phyloP scores from a whole-genome alignment of 176 grass and related monocot genomes.

The Ensete glaucum region DNA sequence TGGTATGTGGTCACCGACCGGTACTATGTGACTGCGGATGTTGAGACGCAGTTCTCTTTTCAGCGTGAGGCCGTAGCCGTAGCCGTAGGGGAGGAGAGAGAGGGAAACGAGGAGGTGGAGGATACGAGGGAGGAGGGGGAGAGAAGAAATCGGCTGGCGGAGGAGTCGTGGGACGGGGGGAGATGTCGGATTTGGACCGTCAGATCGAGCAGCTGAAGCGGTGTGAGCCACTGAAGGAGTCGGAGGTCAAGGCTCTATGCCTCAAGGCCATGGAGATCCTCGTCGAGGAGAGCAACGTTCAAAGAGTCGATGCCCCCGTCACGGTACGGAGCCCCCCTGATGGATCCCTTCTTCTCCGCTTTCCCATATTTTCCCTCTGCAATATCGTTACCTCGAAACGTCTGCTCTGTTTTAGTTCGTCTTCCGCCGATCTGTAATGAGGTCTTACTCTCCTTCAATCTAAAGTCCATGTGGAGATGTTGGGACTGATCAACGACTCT shows the following conservation, averaged over 20 bases:
- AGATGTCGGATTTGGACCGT: conserved; percentile 82
- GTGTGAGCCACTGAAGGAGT: conserved; percentile 88
- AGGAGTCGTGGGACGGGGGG: conserved; percentile 27
- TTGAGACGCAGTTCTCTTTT: neutral
- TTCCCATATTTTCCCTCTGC: neutral
- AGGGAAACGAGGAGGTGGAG: neutral
- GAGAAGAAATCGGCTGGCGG: neutral
- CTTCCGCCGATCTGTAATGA: neutral
- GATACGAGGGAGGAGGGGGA: neutral
- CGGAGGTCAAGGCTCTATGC: conserved; percentile 96
- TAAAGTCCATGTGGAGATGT: neutral
- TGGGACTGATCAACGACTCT: neutral
- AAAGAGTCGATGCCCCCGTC: conserved; percentile 88
- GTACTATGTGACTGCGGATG: neutral
- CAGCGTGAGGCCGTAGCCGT: neutral
- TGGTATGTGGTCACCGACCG: neutral
- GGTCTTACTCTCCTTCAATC: neutral
- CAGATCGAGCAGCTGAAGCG: conserved; percentile 99
- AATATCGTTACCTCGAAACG: neutral
- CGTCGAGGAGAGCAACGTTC: conserved; percentile 98
- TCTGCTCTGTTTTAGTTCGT: neutral
- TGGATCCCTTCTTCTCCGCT: neutral
- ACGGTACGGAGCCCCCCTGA: conserved; percentile 36
- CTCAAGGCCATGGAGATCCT: conserved; percentile 99
- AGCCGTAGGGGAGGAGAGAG: neutral